Base-by-base conservation (phyloP, 495 filamentous ascomycete genomes). In the Daldinia childiae region DNA sequence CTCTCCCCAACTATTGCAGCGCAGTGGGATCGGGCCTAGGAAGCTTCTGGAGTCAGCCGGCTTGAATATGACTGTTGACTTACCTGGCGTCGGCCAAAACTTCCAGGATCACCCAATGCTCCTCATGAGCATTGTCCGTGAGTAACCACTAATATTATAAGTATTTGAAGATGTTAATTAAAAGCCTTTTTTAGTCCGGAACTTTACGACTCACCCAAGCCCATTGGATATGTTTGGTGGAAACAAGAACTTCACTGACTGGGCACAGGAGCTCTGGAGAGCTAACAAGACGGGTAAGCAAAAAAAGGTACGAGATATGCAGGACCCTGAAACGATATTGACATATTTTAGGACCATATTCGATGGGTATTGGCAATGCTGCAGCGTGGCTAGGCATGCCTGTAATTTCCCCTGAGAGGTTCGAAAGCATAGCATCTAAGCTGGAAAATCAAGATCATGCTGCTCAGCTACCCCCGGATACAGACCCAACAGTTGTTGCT, bases 41-140 rank as follows among this genome's bases (percentile, higher is more conserved):
- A 79, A 78, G 24, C 70, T 89, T 6, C 74, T 90, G 1, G 56
- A 78, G 17, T 64, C 76, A 17, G 83, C 85, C 15, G 78, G 79
- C 1, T 85, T 90, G 36, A 77, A 77, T 4, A 78, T 84, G 0
- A 68, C 81, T 1, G 77, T 86, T 1, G 83, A 90, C 60, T 73
- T 87, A 0, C 86, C 87, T 1, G 86, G 86, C 5, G 87, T 89
- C 14, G 87, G 87, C 1, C 81, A 85, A 62, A 89, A 89, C 66
- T 84, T 89, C 63, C 87, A 89, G 62, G 87, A 89, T 57, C 87
- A 89, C 56, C 78, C 79, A 2, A 81, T 82, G 73, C 66, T 76
- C 30, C 69, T 82, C 6, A 68, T 68, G 45, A 75, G 71, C 12
- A 59, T 77, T 27, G 59, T 63, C 12, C 78, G 82, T 81, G 65